Evolutionary conservation across 192 early-diverging fungal genomes (phyloP).

Genomic region (Pilobolus umbonatus): DNA sequence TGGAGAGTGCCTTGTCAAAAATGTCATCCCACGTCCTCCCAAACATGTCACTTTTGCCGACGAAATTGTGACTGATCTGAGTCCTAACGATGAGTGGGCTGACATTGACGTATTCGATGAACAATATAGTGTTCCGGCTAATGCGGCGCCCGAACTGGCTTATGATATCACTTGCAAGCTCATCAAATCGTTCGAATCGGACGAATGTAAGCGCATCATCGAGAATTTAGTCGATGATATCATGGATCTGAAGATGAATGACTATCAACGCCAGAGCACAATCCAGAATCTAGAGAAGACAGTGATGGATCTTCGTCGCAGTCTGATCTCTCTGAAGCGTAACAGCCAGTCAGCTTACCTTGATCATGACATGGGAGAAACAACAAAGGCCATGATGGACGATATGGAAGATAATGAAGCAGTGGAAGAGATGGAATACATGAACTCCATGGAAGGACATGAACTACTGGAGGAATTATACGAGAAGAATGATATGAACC

Average conservation of each 20-base stretch:
- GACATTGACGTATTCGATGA: constrained; percentile 34
- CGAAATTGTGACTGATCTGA: constrained; percentile 21
- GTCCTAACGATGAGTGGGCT: constrained; percentile 23
- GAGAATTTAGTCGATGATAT: constrained; percentile 57
- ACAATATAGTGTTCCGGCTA: constrained; percentile 30
- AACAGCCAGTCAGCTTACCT: constrained; percentile 32
- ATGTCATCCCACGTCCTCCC: constrained; percentile 1
- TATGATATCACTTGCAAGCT: constrained; percentile 47
- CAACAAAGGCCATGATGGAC: constrained; percentile 36
- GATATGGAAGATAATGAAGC: no score
- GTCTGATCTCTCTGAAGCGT: constrained; percentile 52
- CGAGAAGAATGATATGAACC: no score
- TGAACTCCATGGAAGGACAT: no score
- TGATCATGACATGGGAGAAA: constrained; percentile 40
- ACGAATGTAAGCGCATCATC: constrained; percentile 45
- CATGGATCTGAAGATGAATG: constrained; percentile 42
- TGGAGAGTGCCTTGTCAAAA: constrained; percentile 1
- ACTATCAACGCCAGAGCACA: constrained; percentile 40
- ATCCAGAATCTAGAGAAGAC: constrained; percentile 47
- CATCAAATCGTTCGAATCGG: constrained; percentile 43
- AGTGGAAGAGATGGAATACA: no score
- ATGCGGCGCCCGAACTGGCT: constrained; percentile 40
- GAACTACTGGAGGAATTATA: no score
- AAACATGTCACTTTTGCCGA: constrained; percentile 35
- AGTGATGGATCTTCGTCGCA: constrained; percentile 45